phyloP scores from a whole-genome alignment of 768 basidiomycete genomes.

The Hydnomerulius pinastri region DNA sequence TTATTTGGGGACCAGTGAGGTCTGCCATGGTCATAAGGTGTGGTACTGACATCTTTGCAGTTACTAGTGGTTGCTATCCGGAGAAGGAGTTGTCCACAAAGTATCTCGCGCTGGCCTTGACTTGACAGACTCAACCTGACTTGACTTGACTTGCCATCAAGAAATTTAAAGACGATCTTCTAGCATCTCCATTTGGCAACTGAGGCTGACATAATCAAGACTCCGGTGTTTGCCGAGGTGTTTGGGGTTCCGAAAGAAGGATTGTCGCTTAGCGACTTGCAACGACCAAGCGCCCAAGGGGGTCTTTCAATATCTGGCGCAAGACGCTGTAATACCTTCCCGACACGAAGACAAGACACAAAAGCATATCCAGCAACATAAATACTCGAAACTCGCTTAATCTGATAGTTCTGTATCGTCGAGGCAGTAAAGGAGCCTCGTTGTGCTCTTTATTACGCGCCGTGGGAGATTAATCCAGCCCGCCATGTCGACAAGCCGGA shows the following conservation, averaged over 20 bases:
- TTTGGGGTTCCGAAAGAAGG: not conserved
- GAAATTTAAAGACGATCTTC: not conserved
- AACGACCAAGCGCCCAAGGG: slow-evolving; percentile 13
- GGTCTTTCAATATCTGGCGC: not conserved
- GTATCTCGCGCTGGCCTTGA: not conserved
- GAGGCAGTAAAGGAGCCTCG: not conserved
- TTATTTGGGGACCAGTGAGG: slow-evolving; percentile 74
- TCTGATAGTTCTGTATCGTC: not conserved
- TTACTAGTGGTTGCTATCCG: not conserved
- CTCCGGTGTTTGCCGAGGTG: not conserved
- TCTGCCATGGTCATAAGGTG: slow-evolving; percentile 91
- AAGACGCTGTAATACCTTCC: not conserved
- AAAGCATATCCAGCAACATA: not conserved
- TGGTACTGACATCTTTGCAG: slow-evolving; percentile 41
- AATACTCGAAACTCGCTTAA: not conserved
- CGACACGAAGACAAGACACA: not conserved
- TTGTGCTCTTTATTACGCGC: not conserved
- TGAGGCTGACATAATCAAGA: not conserved
- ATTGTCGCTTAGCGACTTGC: not conserved
- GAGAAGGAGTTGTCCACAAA: too few relatives aligned
- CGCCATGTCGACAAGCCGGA: slow-evolving; percentile 26
- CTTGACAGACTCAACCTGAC: not conserved
- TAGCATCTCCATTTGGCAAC: not conserved
- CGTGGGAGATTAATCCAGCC: slow-evolving; percentile 9
- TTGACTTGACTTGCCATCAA: not conserved